phyloP scores from a whole-genome alignment of 139 green algal species.

The Picochlorum costavermella region DNA sequence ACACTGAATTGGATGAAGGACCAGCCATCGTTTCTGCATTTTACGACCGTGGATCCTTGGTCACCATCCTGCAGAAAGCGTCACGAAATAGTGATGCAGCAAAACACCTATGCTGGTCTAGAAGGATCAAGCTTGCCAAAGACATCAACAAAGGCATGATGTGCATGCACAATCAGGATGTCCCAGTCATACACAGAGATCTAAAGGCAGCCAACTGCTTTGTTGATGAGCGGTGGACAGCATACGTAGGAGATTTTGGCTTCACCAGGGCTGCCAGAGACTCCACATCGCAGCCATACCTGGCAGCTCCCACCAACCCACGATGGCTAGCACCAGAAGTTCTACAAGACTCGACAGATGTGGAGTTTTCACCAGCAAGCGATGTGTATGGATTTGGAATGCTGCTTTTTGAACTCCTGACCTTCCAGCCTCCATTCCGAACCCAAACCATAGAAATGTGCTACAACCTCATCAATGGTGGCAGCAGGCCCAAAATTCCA shows the following conservation, averaged over 20 bases:
- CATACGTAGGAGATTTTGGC: slow-evolving; percentile 8
- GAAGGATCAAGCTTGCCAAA: slow-evolving; percentile 2
- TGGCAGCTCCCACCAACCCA: slow-evolving; percentile 1
- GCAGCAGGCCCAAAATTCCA: slow-evolving; percentile 2
- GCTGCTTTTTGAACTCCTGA: slow-evolving; percentile 10
- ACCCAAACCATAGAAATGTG: neutral
- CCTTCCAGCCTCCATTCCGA: neutral
- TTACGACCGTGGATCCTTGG: slow-evolving; percentile 2
- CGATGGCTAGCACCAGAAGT: slow-evolving; percentile 11
- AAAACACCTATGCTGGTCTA: slow-evolving; percentile 1
- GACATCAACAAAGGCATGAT: slow-evolving; percentile 5
- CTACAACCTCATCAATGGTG: slow-evolving; percentile 1
- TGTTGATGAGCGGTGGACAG: slow-evolving; percentile 5
- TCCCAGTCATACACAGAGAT: slow-evolving; percentile 10
- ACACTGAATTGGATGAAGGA: neutral
- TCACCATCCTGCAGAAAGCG: neutral
- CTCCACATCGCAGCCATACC: neutral
- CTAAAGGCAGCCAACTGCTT: slow-evolving; percentile 11
- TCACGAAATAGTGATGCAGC: neutral
- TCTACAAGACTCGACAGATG: neutral
- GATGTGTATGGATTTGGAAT: slow-evolving; percentile 20
- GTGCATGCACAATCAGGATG: slow-evolving; percentile 5
- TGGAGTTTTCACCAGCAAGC: neutral
- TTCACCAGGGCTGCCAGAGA: slow-evolving; percentile 1
- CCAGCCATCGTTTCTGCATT: slow-evolving; percentile 11